These are phyloP conservation scores for Fomitiporia mediterranea DNA, from an alignment of 1,284 basidiomycete species.

Conservation along the genomic window DNA sequence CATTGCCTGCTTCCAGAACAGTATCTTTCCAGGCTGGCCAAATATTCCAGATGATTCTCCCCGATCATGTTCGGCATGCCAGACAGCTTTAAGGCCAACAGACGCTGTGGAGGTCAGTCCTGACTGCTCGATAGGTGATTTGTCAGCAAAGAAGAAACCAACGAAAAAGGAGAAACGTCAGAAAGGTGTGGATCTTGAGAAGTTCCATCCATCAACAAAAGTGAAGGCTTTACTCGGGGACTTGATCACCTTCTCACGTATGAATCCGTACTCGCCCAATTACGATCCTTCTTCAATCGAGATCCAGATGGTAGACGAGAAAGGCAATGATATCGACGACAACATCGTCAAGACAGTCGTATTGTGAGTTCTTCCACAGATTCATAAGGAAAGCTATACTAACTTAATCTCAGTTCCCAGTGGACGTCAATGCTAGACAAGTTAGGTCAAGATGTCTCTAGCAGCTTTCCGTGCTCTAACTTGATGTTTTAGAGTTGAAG, in stretches of 20 bases:
- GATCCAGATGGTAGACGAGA: slow-evolving; percentile 67
- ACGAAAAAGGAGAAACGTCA: slow-evolving; percentile 67
- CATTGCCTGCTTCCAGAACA: slow-evolving; percentile 71
- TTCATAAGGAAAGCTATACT: slow-evolving; percentile 97
- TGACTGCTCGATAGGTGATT: slow-evolving; percentile 39
- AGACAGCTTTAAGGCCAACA: slow-evolving; percentile 50
- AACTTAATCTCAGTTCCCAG: slow-evolving; percentile 75
- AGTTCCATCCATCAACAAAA: slow-evolving; percentile 80
- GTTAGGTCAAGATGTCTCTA: slow-evolving; percentile 36
- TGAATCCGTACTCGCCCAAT: slow-evolving; percentile 81
- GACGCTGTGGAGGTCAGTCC: slow-evolving; percentile 79
- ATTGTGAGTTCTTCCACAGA: slow-evolving; percentile 68
- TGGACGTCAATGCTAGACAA: slow-evolving; percentile 97
- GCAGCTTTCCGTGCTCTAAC: slow-evolving; percentile 20
- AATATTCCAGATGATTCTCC: slow-evolving; percentile 52
- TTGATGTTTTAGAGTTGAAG: slow-evolving; percentile 61
- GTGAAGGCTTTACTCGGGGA: slow-evolving; percentile 75
- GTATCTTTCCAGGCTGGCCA: slow-evolving; percentile 77
- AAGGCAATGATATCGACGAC: slow-evolving; percentile 67
- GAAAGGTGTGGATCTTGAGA: slow-evolving; percentile 50
- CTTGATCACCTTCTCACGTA: slow-evolving; percentile 68
- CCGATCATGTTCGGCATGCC: slow-evolving; percentile 73
- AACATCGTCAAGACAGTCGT: slow-evolving; percentile 83
- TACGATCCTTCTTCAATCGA: slow-evolving; percentile 71
- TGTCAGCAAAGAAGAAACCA: slow-evolving; percentile 53